phyloP scores from a whole-genome alignment of 1,284 basidiomycete species.

The Albatrellus sp. region DNA sequence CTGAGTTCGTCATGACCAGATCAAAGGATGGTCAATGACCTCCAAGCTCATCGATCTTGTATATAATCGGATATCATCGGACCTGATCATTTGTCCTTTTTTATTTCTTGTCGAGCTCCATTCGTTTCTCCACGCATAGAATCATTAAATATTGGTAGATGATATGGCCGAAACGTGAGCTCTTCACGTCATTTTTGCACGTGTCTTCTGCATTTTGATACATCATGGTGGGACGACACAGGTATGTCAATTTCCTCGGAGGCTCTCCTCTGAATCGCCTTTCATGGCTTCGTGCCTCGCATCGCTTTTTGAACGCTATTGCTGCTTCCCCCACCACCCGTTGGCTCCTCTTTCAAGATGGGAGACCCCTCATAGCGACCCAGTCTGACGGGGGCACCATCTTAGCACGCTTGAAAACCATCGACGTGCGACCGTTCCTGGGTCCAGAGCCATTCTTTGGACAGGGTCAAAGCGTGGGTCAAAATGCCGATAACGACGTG shows the following conservation, averaged over 20 bases:
- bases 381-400: constrained; percentile 14
- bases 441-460: constrained; percentile 47
- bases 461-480: constrained; percentile 44
- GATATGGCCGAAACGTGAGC: constrained; percentile 13
- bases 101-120: too few species aligned
- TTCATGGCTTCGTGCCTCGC: constrained; percentile 71
- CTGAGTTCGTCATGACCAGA: too few species aligned
- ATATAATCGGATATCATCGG: too few species aligned
- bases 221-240: constrained; percentile 8
- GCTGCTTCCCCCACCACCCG: constrained; percentile 42
- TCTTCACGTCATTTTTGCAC: background rate
- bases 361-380: constrained; percentile 44
- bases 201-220: constrained; percentile 7
- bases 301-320: constrained; percentile 60
- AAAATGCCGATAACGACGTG: constrained; percentile 26
- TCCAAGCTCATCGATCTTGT: too few species aligned
- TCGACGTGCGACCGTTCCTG: constrained; percentile 35
- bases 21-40: too few species aligned
- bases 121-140: background rate
- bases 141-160: too few species aligned
- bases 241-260: constrained; percentile 49
- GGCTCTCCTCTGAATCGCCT: constrained; percentile 80
- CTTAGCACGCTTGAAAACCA: constrained; percentile 42
- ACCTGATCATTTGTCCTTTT: too few species aligned
- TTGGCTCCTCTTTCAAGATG: constrained; percentile 68